A percentile compares a stretch with the other conserved stretches of the same genome.
Conservation (phyloP, 1,284 basidiomycete genomes). For the Cutaneotrichosporon dermatis region DNA sequence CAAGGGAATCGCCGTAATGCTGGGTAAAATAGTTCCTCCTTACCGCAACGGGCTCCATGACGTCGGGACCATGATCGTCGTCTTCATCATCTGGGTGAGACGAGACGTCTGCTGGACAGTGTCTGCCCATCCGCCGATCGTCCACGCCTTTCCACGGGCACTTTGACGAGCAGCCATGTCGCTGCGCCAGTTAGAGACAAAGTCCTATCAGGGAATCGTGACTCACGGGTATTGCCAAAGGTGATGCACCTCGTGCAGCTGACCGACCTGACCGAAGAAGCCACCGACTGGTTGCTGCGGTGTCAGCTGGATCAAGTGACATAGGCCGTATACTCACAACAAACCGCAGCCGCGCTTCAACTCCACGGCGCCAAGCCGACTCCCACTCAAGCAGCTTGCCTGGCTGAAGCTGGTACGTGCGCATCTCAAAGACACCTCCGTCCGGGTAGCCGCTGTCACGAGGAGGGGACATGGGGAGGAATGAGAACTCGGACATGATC, state of each 20-base stretch:
- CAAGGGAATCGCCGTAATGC: neutral
- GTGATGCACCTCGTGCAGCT: conserved; percentile 84
- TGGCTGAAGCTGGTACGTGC: conserved; percentile 67
- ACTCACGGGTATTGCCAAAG: conserved; percentile 80
- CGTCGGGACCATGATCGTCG: conserved; percentile 43
- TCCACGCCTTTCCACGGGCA: conserved; percentile 81
- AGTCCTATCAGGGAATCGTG: too few relatives aligned
- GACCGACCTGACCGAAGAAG: conserved; percentile 89
- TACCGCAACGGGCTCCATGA: conserved; percentile 43
- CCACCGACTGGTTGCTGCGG: conserved; percentile 72
- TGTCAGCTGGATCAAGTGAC: conserved; percentile 1
- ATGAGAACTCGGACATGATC: conserved; percentile 86
- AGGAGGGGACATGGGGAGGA: conserved; percentile 83
- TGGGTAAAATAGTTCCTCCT: neutral
- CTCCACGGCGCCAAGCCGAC: conserved; percentile 78
- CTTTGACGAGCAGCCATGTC: conserved; percentile 75
- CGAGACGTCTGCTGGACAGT: conserved; percentile 64
- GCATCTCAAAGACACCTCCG: conserved; percentile 86
- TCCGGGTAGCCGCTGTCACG: conserved; percentile 55
- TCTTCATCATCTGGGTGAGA: conserved; percentile 42
- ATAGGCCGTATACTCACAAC: conserved; percentile 49
- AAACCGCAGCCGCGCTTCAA: conserved; percentile 78
- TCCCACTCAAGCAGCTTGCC: conserved; percentile 92
- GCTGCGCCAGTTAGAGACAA: neutral
- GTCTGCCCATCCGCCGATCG: conserved; percentile 86